Conservation (phyloP, 139 green algal species). For the Monoraphidium neglectum region DNA sequence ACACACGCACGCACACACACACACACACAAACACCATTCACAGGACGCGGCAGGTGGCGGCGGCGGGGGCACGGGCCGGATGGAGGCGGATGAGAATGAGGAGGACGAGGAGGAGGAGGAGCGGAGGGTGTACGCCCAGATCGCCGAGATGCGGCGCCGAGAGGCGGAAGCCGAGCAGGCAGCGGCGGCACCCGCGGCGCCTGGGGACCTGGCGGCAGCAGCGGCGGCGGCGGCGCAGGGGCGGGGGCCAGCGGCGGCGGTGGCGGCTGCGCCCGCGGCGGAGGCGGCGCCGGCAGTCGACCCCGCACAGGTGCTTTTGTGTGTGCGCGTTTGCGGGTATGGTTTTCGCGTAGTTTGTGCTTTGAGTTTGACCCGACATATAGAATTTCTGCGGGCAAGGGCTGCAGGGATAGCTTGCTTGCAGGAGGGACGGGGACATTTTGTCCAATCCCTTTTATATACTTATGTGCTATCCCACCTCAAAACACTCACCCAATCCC, state of each 20-base stretch:
- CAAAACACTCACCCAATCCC: no score
- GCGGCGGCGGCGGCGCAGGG: neutral
- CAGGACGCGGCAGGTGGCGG: neutral
- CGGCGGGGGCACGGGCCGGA: neutral
- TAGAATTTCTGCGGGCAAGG: no score
- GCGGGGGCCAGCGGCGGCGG: no score
- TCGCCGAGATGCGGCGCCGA: slow-evolving; percentile 43
- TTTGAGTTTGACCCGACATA: neutral
- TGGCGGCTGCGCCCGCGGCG: no score
- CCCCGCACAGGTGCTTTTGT: neutral
- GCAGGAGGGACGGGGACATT: no score
- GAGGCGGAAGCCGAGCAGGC: slow-evolving; percentile 3
- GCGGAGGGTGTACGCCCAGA: slow-evolving; percentile 8
- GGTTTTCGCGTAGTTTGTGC: neutral
- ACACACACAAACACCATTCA: no score
- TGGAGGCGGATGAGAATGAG: neutral
- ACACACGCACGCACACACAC: no score
- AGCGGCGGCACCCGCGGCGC: neutral
- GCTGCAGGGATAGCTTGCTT: no score
- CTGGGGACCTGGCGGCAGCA: slow-evolving; percentile 17
- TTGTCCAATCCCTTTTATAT: no score
- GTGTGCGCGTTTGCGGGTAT: neutral
- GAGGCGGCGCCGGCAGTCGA: no score
- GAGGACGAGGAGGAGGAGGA: neutral
- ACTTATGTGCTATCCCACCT: no score